Conservation (phyloP, 73 alveolate genomes). For the Urostyla sp. region DNA sequence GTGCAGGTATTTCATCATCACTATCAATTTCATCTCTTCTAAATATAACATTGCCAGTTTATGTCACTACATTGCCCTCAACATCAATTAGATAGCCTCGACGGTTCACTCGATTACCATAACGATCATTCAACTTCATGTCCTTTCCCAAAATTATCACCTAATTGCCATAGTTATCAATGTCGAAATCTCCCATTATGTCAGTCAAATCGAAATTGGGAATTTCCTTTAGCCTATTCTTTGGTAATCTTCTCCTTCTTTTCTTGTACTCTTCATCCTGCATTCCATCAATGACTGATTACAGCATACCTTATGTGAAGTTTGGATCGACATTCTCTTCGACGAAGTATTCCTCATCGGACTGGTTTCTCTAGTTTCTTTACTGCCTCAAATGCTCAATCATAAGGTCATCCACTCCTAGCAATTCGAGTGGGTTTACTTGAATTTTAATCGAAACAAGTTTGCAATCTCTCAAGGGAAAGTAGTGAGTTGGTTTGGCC, state of each 20-base stretch:
- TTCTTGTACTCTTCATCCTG: conserved; percentile 23
- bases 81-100: conserved; percentile 58
- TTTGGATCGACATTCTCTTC: conserved; percentile 45
- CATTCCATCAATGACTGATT: conserved; percentile 23
- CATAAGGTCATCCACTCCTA: conserved; percentile 31
- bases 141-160: conserved; percentile 55
- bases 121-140: conserved; percentile 42
- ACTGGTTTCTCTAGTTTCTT: neutral
- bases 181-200: conserved; percentile 56
- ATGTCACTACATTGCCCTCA: conserved; percentile 41
- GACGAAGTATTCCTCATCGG: conserved; percentile 22
- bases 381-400: neutral
- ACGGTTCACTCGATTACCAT: conserved; percentile 52
- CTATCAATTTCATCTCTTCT: conserved; percentile 60
- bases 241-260: conserved; percentile 14
- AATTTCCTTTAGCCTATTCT: neutral
- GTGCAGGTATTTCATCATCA: conserved; percentile 63
- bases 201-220: conserved; percentile 59
- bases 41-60: conserved; percentile 44
- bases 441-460: conserved; percentile 33
- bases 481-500: conserved; percentile 21
- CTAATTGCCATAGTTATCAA: conserved; percentile 38
- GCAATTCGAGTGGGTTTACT: conserved; percentile 36
- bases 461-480: conserved; percentile 42
- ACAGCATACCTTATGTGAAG: conserved; percentile 39